Conservation (phyloP, 768 basidiomycete species). For the Pseudohyphozyma bogoriensis region DNA sequence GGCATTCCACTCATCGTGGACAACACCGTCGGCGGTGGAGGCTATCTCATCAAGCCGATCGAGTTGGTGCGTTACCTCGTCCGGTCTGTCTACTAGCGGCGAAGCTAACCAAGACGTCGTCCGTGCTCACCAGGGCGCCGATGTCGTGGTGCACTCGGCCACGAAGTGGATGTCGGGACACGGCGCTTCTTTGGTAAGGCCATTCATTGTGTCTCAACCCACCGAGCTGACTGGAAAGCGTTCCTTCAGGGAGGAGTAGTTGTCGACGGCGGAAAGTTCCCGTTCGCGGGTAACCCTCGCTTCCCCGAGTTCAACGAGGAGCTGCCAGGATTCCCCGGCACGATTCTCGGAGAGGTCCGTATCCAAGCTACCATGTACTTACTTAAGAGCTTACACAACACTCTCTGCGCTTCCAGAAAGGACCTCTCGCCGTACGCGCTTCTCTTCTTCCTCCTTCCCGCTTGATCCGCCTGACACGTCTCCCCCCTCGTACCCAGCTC, state of each 20-base stretch:
- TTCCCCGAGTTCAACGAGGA: slow-evolving; percentile 68
- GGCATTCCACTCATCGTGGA: slow-evolving; percentile 61
- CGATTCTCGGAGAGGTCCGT: slow-evolving; percentile 48
- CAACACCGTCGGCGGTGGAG: slow-evolving; percentile 17
- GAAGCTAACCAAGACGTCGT: no score
- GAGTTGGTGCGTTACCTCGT: no score
- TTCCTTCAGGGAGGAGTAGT: slow-evolving; percentile 35
- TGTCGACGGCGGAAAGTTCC: slow-evolving; percentile 40
- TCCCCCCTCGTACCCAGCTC: no score
- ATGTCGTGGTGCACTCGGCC: slow-evolving; percentile 70
- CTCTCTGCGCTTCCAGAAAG: no score
- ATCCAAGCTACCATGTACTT: slow-evolving; percentile 42
- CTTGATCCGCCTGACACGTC: no score
- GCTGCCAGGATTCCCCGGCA: slow-evolving; percentile 62
- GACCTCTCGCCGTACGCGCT: no score
- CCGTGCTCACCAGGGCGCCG: slow-evolving; percentile 65
- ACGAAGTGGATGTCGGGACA: slow-evolving; percentile 93
- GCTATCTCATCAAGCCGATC: slow-evolving; percentile 58
- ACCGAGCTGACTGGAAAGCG: no score
- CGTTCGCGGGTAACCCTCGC: slow-evolving; percentile 48
- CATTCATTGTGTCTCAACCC: no score
- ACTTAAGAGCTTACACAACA: no score
- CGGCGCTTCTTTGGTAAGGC: no score
- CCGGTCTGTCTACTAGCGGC: no score
- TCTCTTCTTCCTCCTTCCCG: no score